Evolutionary conservation across 805 yeast genomes (phyloP), one percentile per base, ranked within the genome.

Genomic region (Saccharomycopsis fermentans): DNA sequence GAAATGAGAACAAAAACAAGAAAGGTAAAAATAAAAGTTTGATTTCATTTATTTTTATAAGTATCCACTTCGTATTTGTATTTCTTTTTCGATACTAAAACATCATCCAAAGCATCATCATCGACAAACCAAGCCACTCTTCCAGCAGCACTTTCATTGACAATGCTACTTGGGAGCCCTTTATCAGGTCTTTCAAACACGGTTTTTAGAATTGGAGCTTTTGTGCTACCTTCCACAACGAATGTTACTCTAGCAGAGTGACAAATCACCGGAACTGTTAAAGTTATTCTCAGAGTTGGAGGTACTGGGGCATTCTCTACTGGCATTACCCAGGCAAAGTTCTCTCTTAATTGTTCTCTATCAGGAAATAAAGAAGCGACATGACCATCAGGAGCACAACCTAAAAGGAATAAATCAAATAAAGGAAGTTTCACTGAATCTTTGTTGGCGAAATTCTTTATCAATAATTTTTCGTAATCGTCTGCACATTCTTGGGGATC

Each of bases 371-470:
- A 79, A n/a, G 96, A 90, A 56, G 97, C 96, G 68, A 90, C 88
- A 71, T 92, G 99, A 24, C 99, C 99, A 71, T 92, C 99, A 2
- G 98, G 98, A 0, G 99, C 99, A 77, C 98, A 92, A 27, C 99
- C 99, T 60, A 94, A 77, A 64, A 94, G 75, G 62, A 94, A 80
- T 57, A 94, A 74, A 71, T 94, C 98, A 73, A 94, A 92, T 82
- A 89, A 84, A 60, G 99, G 99, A 62, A 92, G 78, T 73, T 91
- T 90, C 58, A 94, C 99, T 17, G 96, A 86, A 71, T 94, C 98
- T 70, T 95, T 92, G 57, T 88, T 90, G 11, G 99, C 99, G 74
- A 94, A 94, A 57, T 92, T 94, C 67, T 81, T 82, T 59, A 94
- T 87, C 58, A 94, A 76, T 21, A 83, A 77, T 72, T 90, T 88